phyloP scores from a whole-genome alignment of 1,139 yeast genomes.

The Yamadazyma taylorii region DNA sequence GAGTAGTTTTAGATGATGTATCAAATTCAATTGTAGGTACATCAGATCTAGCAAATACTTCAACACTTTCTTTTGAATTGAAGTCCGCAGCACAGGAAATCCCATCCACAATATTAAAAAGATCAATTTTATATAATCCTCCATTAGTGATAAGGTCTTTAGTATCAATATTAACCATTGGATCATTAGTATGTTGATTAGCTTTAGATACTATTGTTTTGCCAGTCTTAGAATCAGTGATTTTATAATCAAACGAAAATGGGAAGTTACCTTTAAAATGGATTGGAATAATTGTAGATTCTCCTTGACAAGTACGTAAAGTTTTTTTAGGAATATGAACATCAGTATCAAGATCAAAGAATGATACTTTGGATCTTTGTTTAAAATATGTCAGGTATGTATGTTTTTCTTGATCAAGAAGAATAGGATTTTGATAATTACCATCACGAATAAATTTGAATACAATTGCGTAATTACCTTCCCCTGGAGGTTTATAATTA shows the following conservation, averaged over 20 bases:
- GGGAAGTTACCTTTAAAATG: conserved; percentile 78
- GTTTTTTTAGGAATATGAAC: conserved; percentile 5
- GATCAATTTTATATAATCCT: conserved; percentile 63
- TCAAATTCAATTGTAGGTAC: conserved; percentile 46
- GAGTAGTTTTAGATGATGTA: conserved; percentile 22
- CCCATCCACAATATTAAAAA: conserved; percentile 68
- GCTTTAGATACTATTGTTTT: conserved; percentile 38
- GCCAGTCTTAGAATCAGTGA: conserved; percentile 38
- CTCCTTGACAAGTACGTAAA: conserved; percentile 40
- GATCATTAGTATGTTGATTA: conserved; percentile 28
- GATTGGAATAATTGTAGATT: conserved; percentile 46
- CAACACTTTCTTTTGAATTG: conserved; percentile 52
- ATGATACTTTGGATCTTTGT: conserved; percentile 45
- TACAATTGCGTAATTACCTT: conserved; percentile 77
- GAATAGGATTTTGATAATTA: conserved; percentile 44
- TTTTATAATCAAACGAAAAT: conserved; percentile 58
- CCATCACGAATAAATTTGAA: conserved; percentile 60
- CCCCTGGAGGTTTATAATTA: conserved; percentile 72
- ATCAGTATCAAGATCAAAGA: conserved; percentile 21
- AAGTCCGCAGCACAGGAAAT: conserved; percentile 72
- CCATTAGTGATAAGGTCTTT: conserved; percentile 52
- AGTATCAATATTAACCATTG: conserved; percentile 43
- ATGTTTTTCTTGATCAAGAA: conserved; percentile 33
- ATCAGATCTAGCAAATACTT: conserved; percentile 63
- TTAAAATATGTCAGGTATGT: conserved; percentile 54